Evolutionary conservation across 805 yeast genomes (phyloP), one percentile per base, ranked within the genome.

Genomic region (Candida taoyuanica): DNA sequence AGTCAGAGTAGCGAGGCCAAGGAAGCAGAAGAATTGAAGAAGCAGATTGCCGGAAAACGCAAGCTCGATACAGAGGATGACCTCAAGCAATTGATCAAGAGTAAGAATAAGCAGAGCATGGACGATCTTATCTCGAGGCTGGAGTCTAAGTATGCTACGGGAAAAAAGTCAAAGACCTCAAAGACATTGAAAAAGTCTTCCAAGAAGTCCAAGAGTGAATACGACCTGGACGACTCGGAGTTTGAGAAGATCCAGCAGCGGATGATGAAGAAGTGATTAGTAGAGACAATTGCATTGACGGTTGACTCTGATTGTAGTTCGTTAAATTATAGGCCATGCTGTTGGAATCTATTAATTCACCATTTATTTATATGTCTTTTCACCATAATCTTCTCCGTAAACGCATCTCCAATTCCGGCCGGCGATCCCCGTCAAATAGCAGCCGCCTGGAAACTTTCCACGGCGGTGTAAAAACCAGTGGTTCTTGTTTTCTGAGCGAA

Each of bases 1-100:
- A 61, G 65, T 33, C 64, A 75, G 44, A 78, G 77, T 12, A 77
- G 72, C 44, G 88, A 83, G 50, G 81, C 87, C 2, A 68, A 69
- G 43, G 80, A 81, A 52, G 85, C 85, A 0, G 75, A 71, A 42
- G 65, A 63, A 44, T 54, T 73, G 46, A 68, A 70, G 46, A 55
- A 63, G 42, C 59, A 62, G 46, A 62, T 59, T 55, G 53, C 56
- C 55, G 70, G 49, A 12, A 64, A 53, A 36, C 47, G 48, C 34
- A 52, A 55, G 17, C 39, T 53, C 5, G 59, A 53, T 15, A 54
- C 55, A 5, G 72, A 64, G 39, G 63, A 51, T 38, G 76, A 73
- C 40, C 62, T 76, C 42, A 61, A 61, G 36, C 65, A 67, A 29
- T 50, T 78, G 49, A 77, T 78, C n/a, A 73, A 67, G 44, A 59